phyloP scores from a whole-genome alignment of 2,329 filamentous ascomycete genomes.

The Penicillium concentricum region DNA sequence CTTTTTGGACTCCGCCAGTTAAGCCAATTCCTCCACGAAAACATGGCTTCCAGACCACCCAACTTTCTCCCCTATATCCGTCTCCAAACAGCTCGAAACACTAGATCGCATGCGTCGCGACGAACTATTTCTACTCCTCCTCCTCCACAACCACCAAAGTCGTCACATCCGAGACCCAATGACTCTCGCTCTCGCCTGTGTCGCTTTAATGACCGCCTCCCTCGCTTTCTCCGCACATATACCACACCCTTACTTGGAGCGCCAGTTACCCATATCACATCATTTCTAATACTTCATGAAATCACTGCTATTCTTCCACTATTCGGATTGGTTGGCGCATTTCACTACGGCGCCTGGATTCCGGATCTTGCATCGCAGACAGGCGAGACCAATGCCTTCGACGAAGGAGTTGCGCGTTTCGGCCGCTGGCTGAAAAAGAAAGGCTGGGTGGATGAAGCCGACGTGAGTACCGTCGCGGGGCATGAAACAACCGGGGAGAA shows the following conservation, averaged over 20 bases:
- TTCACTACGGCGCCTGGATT: slow-evolving; percentile 77
- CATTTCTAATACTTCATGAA: slow-evolving; percentile 90
- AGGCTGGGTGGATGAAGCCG: slow-evolving; percentile 66
- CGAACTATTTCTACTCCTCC: slow-evolving; percentile 26
- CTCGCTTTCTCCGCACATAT: slow-evolving; percentile 66
- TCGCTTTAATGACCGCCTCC: slow-evolving; percentile 53
- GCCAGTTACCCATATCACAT: slow-evolving; percentile 76
- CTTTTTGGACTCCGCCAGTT: too few relatives aligned
- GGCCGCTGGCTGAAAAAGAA: slow-evolving; percentile 74
- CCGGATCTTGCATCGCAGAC: slow-evolving; percentile 51
- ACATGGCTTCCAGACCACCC: slow-evolving; percentile 12
- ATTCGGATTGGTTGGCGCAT: slow-evolving; percentile 68
- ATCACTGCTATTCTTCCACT: slow-evolving; percentile 82
- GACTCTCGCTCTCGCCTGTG: slow-evolving; percentile 34
- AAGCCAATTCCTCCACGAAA: neutral
- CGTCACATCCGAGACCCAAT: slow-evolving; percentile 19
- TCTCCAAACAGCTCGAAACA: slow-evolving; percentile 10
- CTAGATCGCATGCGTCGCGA: slow-evolving; percentile 9
- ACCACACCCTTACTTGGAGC: slow-evolving; percentile 69
- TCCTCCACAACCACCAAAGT: slow-evolving; percentile 11
- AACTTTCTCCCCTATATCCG: slow-evolving; percentile 17
- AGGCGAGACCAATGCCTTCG: slow-evolving; percentile 32
- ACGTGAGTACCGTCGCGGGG: slow-evolving; percentile 46
- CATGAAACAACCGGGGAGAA: slow-evolving; percentile 26
- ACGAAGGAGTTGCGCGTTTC: slow-evolving; percentile 69